Conservation (phyloP, 2,329 filamentous ascomycete species). For the Claviceps fusiformis region DNA sequence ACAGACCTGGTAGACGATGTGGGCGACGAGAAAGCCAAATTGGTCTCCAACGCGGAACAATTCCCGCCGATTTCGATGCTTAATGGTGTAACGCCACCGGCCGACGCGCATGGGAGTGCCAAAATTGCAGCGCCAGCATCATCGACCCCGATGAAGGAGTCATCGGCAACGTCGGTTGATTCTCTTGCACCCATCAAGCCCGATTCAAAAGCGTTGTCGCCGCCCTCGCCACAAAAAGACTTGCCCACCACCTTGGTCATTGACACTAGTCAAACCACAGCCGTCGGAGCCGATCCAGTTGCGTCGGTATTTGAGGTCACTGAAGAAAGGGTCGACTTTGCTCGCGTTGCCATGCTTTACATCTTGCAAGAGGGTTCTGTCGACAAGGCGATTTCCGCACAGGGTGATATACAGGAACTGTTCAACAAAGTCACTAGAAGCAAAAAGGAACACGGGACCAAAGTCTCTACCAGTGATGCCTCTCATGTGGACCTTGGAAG, state of each 20-base stretch:
- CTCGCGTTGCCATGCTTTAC: conserved; percentile 46
- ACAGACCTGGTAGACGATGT: conserved; percentile 2
- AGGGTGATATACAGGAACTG: conserved; percentile 39
- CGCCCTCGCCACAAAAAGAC: not conserved
- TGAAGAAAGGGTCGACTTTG: conserved; percentile 48
- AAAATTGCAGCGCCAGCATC: not conserved
- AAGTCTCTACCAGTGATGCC: conserved; percentile 26
- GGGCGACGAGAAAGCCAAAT: not conserved
- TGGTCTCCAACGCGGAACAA: not conserved
- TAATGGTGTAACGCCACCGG: not conserved
- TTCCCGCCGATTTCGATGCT: conserved; percentile 5
- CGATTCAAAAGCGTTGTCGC: not conserved
- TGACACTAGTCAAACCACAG: not conserved
- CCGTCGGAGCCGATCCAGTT: not conserved
- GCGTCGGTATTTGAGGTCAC: conserved; percentile 31
- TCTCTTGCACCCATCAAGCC: not conserved
- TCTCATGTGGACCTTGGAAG: conserved; percentile 28
- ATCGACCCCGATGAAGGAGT: not conserved
- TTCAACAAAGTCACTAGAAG: conserved; percentile 29
- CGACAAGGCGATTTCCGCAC: conserved; percentile 37
- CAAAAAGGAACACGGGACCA: conserved; percentile 14
- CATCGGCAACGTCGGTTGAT: not conserved
- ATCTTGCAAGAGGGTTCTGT: conserved; percentile 43
- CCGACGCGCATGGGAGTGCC: not conserved
- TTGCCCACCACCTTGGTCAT: conserved; percentile 1